Evolutionary conservation across 345 rosid species (phyloP).

Genomic region (Populus simonii): DNA sequence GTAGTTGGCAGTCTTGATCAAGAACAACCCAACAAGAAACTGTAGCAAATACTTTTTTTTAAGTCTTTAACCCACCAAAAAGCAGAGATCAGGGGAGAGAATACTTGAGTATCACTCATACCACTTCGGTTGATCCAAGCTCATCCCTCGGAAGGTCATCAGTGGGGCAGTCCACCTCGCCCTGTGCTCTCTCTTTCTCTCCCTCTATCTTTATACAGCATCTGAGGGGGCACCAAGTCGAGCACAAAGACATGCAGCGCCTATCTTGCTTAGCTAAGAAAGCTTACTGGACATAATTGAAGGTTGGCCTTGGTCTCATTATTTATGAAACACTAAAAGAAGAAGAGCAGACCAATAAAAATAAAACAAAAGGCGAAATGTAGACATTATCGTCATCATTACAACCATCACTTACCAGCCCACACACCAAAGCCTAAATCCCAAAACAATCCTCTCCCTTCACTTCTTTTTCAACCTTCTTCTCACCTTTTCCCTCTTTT

Average conservation of each 20-base stretch:
- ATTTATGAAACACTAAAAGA: not conserved
- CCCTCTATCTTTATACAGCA: too few relatives aligned
- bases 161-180: not conserved
- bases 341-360: not conserved
- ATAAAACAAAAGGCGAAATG: slow-evolving; percentile 8
- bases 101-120: not conserved
- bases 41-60: not conserved
- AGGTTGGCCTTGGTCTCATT: not conserved
- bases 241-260: not conserved
- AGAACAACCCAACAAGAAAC: slow-evolving; percentile 8
- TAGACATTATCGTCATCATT: slow-evolving; percentile 33
- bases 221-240: not conserved
- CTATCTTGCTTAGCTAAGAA: not conserved
- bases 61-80: not conserved
- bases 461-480: slow-evolving; percentile 24
- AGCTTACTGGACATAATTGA: not conserved
- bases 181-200: not conserved
- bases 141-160: not conserved
- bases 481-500: slow-evolving; percentile 34
- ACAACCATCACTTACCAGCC: slow-evolving; percentile 35
- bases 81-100: not conserved
- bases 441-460: slow-evolving; percentile 25
- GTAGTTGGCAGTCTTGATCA: not conserved
- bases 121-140: not conserved
- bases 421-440: slow-evolving; percentile 27